These are phyloP conservation scores for Lophium mytilinum DNA, from an alignment of 495 filamentous ascomycete species.

Conservation along the genomic window DNA sequence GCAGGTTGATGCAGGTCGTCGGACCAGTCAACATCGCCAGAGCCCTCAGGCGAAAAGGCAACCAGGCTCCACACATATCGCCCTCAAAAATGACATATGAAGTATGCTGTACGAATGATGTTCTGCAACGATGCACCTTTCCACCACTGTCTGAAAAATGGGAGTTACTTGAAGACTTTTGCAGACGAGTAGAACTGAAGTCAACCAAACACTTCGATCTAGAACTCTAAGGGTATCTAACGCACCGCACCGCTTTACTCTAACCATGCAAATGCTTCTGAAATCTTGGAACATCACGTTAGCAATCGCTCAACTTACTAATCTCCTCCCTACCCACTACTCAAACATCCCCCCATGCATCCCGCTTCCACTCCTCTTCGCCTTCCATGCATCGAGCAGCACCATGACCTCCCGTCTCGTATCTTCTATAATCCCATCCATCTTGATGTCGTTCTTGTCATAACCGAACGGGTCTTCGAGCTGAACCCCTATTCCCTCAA, in stretches of 20 bases:
- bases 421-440: slow-evolving; percentile 67
- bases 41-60: not conserved
- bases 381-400: slow-evolving; percentile 54
- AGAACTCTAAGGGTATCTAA: too few relatives aligned
- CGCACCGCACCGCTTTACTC: too few relatives aligned
- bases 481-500: slow-evolving; percentile 65
- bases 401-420: slow-evolving; percentile 55
- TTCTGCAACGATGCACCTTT: too few relatives aligned
- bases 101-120: too few relatives aligned
- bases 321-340: not conserved
- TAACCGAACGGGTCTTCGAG: slow-evolving; percentile 71
- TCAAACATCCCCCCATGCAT: slow-evolving; percentile 20
- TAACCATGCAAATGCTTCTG: not conserved
- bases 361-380: not conserved
- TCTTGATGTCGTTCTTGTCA: slow-evolving; percentile 71
- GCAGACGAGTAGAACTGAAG: too few relatives aligned
- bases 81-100: too few relatives aligned
- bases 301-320: not conserved
- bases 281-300: not conserved
- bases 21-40: too few relatives aligned
- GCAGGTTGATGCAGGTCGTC: too few relatives aligned
- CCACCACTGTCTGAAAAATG: too few relatives aligned
- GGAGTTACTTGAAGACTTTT: too few relatives aligned
- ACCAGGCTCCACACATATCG: not conserved
- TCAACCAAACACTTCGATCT: too few relatives aligned